Evolutionary conservation across 2,329 filamentous ascomycete genomes (phyloP).

Genomic region (Bipolaris gigantea): DNA sequence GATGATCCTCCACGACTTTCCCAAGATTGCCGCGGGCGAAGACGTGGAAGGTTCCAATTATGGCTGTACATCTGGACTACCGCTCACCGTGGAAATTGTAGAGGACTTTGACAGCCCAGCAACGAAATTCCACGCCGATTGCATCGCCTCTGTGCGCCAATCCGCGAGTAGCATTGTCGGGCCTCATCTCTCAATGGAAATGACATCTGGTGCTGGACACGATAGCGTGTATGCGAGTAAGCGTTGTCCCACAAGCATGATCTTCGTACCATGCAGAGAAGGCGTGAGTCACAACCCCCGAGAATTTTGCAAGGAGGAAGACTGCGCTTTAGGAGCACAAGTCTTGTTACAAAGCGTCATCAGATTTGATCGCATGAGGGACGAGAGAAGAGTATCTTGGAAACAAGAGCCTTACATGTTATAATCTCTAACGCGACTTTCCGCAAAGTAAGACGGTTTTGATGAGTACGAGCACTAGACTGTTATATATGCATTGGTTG

Average conservation of each 20-base stretch:
- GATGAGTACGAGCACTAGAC: background rate
- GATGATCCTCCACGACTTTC: conserved; percentile 61
- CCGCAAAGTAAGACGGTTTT: background rate
- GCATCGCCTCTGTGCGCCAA: conserved; percentile 65
- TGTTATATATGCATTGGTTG: background rate
- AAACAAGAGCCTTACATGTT: conserved; percentile 34
- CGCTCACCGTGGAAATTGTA: conserved; percentile 60
- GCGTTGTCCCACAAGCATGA: conserved; percentile 53
- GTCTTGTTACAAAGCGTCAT: conserved; percentile 55
- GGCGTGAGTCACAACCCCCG: conserved; percentile 53
- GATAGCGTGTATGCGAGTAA: conserved; percentile 54
- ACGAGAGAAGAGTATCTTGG: conserved; percentile 38
- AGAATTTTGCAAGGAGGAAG: conserved; percentile 51
- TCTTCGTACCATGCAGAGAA: conserved; percentile 53
- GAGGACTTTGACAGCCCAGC: conserved; percentile 63
- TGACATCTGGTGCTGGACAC: conserved; percentile 67
- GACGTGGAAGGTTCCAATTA: conserved; percentile 53
- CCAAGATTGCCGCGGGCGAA: conserved; percentile 60
- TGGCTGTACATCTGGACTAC: conserved; percentile 51
- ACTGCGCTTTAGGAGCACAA: conserved; percentile 53
- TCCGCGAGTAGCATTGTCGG: conserved; percentile 63
- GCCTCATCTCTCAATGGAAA: conserved; percentile 50
- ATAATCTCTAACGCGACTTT: background rate
- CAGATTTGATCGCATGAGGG: conserved; percentile 52
- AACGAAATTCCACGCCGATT: conserved; percentile 66